Evolutionary conservation across 139 green algal genomes (phyloP).

Genomic region (Spirogloea muscicola): DNA sequence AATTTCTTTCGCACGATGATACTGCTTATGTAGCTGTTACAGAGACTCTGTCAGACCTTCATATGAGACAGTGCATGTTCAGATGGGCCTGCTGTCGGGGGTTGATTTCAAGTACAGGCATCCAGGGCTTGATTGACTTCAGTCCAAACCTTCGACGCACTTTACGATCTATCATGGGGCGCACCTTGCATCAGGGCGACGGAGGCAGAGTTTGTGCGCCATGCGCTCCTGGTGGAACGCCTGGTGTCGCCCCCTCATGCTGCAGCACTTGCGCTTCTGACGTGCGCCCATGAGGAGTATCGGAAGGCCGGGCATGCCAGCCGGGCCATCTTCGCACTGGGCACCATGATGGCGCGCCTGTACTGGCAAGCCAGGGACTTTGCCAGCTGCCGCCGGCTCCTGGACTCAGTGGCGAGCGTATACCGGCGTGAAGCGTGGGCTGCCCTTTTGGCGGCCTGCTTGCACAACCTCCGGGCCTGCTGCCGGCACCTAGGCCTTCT

Average conservation of each 20-base stretch:
- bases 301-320: constrained; percentile 3
- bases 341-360: constrained; percentile 34
- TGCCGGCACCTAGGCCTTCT: constrained; percentile 53
- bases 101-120: too few relatives aligned
- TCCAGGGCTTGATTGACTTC: too few relatives aligned
- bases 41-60: too few relatives aligned
- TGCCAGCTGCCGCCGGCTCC: constrained; percentile 7
- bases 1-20: too few relatives aligned
- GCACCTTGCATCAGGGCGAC: constrained; percentile 32
- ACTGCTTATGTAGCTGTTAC: too few relatives aligned
- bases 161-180: too few relatives aligned
- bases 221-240: constrained; percentile 17
- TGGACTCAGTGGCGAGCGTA: constrained; percentile 27
- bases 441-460: constrained; percentile 45
- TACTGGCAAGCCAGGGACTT: constrained; percentile 39
- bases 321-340: constrained; percentile 18
- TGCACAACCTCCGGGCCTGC: constrained; percentile 57
- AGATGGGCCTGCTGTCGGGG: background rate
- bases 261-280: constrained; percentile 40
- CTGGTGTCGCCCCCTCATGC: background rate
- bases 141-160: too few relatives aligned
- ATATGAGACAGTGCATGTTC: too few relatives aligned
- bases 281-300: constrained; percentile 41
- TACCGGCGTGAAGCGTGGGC: constrained; percentile 53
- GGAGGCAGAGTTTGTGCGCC: constrained; percentile 28